phyloP scores from a whole-genome alignment of 805 yeast genomes.

The Peterozyma toletana region DNA sequence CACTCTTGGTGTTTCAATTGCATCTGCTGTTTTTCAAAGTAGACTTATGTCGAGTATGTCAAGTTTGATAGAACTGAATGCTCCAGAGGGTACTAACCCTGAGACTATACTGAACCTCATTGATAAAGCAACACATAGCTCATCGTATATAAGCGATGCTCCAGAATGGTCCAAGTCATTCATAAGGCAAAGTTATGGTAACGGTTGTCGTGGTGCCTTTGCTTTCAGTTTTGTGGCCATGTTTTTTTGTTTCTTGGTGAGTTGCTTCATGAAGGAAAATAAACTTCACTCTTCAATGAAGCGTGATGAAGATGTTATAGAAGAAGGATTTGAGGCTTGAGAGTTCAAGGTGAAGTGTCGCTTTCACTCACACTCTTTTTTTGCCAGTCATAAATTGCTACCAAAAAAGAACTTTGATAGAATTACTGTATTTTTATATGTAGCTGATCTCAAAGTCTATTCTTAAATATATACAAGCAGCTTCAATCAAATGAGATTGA shows the following conservation, averaged over 20 bases:
- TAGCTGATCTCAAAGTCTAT: too few relatives aligned
- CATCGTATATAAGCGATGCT: slow-evolving; percentile 3
- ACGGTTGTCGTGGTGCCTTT: slow-evolving; percentile 6
- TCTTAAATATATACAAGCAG: neutral
- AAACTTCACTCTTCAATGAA: slow-evolving; percentile 8
- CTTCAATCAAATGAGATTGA: neutral
- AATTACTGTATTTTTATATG: too few relatives aligned
- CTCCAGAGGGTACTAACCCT: neutral
- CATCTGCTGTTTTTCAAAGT: slow-evolving; percentile 59
- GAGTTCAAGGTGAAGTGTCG: too few relatives aligned
- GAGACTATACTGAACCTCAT: slow-evolving; percentile 2
- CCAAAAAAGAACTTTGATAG: too few relatives aligned
- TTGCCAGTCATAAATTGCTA: too few relatives aligned
- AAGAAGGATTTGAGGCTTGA: too few relatives aligned
- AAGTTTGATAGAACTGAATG: slow-evolving; percentile 5
- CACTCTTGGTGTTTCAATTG: slow-evolving; percentile 71
- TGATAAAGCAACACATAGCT: slow-evolving; percentile 6
- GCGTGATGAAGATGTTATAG: neutral
- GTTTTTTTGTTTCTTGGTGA: slow-evolving; percentile 4
- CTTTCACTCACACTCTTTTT: too few relatives aligned
- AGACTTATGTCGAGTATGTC: slow-evolving; percentile 26
- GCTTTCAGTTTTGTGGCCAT: slow-evolving; percentile 8
- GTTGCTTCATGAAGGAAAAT: slow-evolving; percentile 8
- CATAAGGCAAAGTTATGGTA: slow-evolving; percentile 7
- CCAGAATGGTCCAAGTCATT: slow-evolving; percentile 8